Conservation (phyloP, 2,329 filamentous ascomycete genomes). For the Tolypocladium tropicale region DNA sequence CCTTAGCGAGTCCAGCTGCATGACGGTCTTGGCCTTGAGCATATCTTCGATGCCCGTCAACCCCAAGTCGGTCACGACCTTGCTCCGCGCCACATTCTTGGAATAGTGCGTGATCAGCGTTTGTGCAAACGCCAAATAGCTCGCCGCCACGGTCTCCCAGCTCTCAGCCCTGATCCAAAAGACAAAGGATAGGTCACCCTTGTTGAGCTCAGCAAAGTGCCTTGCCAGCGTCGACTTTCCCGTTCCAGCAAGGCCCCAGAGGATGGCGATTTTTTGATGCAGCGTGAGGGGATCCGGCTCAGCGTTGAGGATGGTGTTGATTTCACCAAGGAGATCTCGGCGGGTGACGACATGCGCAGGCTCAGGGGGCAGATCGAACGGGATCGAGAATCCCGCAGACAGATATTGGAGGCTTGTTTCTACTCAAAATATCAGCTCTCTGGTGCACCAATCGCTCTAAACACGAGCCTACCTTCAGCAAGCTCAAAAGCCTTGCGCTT, state of each 20-base stretch:
- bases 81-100: conserved; percentile 3
- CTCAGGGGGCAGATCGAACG: conserved; percentile 7
- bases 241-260: conserved; percentile 12
- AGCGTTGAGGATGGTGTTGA: conserved; percentile 8
- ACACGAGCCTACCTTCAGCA: conserved; percentile 6
- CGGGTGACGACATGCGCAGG: conserved; percentile 8
- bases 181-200: conserved; percentile 11
- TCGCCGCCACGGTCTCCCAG: conserved; percentile 14
- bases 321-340: conserved; percentile 7
- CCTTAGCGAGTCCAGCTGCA: conserved; percentile 10
- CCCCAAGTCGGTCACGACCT: conserved; percentile 13
- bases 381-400: conserved; percentile 7
- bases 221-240: conserved; percentile 15
- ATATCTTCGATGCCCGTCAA: conserved; percentile 13
- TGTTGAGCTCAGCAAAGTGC: conserved; percentile 12
- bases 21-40: conserved; percentile 12
- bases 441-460: neutral
- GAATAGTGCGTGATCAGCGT: conserved; percentile 11
- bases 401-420: conserved; percentile 10
- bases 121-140: conserved; percentile 14
- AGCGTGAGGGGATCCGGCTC: conserved; percentile 2
- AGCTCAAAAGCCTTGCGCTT: conserved; percentile 10
- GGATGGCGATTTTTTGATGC: conserved; percentile 10
- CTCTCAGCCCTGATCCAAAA: conserved; percentile 16
- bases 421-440: neutral